Evolutionary conservation across 2,329 filamentous ascomycete species (phyloP).

Genomic region (Bipolaris gigantea): DNA sequence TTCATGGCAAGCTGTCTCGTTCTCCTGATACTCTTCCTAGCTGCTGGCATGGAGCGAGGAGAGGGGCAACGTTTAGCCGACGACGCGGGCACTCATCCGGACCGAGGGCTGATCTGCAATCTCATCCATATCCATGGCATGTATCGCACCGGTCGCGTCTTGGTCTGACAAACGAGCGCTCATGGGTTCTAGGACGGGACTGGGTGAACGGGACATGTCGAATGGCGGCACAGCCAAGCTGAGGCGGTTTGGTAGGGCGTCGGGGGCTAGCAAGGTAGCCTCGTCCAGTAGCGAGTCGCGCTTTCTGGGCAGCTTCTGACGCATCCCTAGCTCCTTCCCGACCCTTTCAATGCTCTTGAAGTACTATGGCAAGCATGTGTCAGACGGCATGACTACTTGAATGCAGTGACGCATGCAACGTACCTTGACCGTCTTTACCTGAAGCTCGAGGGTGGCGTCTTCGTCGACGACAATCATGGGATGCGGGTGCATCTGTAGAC

Average conservation of each 20-base stretch:
- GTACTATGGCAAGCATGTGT: conserved; percentile 37
- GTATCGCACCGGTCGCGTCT: conserved; percentile 22
- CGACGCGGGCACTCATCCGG: conserved; percentile 39
- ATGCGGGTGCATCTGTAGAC: conserved; percentile 77
- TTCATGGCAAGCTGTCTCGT: not conserved
- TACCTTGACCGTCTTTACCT: conserved; percentile 49
- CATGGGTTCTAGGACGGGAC: conserved; percentile 41
- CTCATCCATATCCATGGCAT: conserved; percentile 28
- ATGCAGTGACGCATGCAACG: not conserved
- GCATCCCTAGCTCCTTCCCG: conserved; percentile 49
- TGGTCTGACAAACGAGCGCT: conserved; percentile 35
- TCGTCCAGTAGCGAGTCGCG: conserved; percentile 41
- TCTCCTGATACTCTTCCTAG: conserved; percentile 2
- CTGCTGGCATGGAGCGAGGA: not conserved
- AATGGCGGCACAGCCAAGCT: conserved; percentile 36
- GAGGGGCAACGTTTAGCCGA: conserved; percentile 8
- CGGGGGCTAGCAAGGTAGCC: conserved; percentile 22
- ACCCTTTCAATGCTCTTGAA: conserved; percentile 56
- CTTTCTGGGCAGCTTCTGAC: conserved; percentile 48
- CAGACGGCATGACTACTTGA: not conserved
- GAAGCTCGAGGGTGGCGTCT: conserved; percentile 59
- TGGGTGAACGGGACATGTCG: conserved; percentile 37
- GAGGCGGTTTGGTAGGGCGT: conserved; percentile 24
- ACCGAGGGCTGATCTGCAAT: conserved; percentile 36
- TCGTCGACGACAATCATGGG: conserved; percentile 84